phyloP scores from a whole-genome alignment of 2,329 filamentous ascomycete genomes.

The Akanthomyces uredinophilus region DNA sequence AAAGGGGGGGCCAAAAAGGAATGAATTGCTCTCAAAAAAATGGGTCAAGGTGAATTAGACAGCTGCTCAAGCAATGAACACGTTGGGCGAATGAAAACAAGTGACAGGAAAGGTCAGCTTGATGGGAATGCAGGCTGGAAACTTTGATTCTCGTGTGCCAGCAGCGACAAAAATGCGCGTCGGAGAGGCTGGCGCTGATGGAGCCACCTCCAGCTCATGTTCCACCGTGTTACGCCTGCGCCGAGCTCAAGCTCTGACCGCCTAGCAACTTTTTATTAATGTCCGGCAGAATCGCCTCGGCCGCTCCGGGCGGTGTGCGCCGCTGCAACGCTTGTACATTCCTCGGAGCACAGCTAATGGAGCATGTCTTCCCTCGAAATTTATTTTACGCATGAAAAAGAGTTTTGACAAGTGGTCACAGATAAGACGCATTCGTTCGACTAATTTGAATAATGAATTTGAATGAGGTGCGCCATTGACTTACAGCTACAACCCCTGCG shows the following conservation, averaged over 20 bases:
- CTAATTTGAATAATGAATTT: not conserved
- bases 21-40: not conserved
- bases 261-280: conserved; percentile 1
- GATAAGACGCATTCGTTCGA: not conserved
- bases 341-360: too few species aligned
- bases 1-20: not conserved
- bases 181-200: not conserved
- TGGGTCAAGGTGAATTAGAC: not conserved
- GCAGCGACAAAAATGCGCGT: conserved; percentile 6
- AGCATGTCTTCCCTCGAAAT: not conserved
- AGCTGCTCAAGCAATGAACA: not conserved
- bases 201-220: not conserved
- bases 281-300: conserved; percentile 3
- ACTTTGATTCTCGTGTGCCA: conserved; percentile 4
- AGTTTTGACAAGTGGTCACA: not conserved
- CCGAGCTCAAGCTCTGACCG: conserved; percentile 5
- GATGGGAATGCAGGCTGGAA: conserved; percentile 11
- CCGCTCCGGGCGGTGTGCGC: not conserved
- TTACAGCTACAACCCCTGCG: not conserved
- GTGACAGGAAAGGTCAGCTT: not conserved
- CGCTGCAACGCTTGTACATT: too few species aligned
- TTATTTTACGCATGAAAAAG: not conserved
- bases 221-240: not conserved
- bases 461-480: not conserved
- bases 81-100: not conserved